A percentile compares a stretch with the other conserved stretches of the same genome.
Conservation (phyloP, 2,329 filamentous ascomycete genomes). For the Cordyceps militaris region DNA sequence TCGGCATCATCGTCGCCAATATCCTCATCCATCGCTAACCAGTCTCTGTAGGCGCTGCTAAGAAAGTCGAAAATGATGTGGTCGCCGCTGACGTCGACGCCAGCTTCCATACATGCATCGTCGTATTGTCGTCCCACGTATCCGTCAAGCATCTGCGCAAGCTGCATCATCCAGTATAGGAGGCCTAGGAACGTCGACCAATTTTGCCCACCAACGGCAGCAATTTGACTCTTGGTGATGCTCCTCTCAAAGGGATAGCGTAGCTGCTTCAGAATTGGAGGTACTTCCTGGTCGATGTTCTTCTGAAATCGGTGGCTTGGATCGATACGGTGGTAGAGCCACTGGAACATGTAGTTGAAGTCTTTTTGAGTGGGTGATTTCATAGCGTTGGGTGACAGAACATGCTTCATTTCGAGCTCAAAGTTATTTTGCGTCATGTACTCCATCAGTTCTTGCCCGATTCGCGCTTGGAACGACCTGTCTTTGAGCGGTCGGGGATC, state of each 20-base stretch:
- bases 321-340: conserved; percentile 93
- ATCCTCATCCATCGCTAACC: conserved; percentile 88
- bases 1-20: conserved; percentile 79
- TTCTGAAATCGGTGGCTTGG: conserved; percentile 90
- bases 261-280: conserved; percentile 83
- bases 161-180: conserved; percentile 98
- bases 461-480: conserved; percentile 67
- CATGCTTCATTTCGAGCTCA: conserved; percentile 95
- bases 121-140: conserved; percentile 76
- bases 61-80: conserved; percentile 93
- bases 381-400: conserved; percentile 81
- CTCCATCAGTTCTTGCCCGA: conserved; percentile 84
- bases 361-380: conserved; percentile 96
- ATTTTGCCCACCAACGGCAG: conserved; percentile 91
- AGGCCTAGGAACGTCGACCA: conserved; percentile 93
- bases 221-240: conserved; percentile 93
- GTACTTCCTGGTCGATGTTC: conserved; percentile 90
- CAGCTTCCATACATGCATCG: conserved; percentile 79
- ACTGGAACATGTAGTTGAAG: conserved; percentile 97
- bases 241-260: conserved; percentile 92
- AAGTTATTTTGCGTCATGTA: conserved; percentile 93
- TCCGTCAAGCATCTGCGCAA: conserved; percentile 86
- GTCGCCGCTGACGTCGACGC: conserved; percentile 80
- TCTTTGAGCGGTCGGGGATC: conserved; percentile 86
- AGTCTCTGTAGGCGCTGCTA: conserved; percentile 83